Evolutionary conservation across 306 rosid genomes (phyloP), one percentile per base, ranked within the genome.

Genomic region (Prunus fruticosa): DNA sequence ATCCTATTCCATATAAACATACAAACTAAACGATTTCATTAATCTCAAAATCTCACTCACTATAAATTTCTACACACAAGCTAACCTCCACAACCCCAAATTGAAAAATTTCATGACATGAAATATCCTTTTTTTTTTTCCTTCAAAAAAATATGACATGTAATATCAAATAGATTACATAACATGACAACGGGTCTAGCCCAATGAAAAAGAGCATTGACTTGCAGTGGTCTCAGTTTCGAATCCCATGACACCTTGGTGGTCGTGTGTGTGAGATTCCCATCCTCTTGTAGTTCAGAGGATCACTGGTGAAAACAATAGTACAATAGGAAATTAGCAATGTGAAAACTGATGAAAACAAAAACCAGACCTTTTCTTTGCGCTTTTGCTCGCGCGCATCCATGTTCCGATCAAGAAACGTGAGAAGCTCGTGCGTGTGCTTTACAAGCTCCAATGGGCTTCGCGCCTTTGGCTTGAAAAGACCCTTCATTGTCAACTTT

Each of bases 361-460:
- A 51, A 3, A 16, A 14, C 14, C 3, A 20, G 2, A 88, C 93
- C 92, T 84, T 89, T 11, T 89, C 91, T 56, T 82, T 89, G 22
- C 88, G 85, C 69, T 83, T 89, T 30, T 51, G 76, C 56, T 78
- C 82, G 0, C 72, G 89, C 28, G 13, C 70, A 32, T 71, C 80
- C 5, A 53, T 15, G n/a, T 78, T 78, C 47, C 53, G 41, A 1
- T 78, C 49, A 45, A 89, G 18, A 47, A 79, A 84, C 3, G 81
- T 2, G 3, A 89, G 81, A 67, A 86, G 91, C 14, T 86, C 91
- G 0, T 64, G 78, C 6, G 60, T 68, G 16, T 80, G 87, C 66
- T 78, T 86, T 0, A 90, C 86, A 6, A 90, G 84, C 64, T 86
- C 91, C 15, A 23, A 52, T 1, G 92, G 87, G 8, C 81, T 64